Evolutionary conservation across 139 green algal genomes (phyloP).

Genomic region (Pleodorina starrii): DNA sequence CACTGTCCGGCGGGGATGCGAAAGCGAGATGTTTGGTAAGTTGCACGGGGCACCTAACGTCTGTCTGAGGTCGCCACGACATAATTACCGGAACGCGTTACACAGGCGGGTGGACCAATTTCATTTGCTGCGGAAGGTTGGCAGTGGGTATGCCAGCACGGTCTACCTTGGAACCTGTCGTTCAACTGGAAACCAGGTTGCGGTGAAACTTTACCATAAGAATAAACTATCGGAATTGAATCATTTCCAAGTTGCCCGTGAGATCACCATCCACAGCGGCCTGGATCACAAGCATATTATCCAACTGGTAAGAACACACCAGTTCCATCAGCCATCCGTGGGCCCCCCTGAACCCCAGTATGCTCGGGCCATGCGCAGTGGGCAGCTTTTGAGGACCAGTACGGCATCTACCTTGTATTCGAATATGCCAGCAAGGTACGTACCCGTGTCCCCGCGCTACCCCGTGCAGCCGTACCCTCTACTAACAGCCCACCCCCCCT

Average conservation of each 20-base stretch:
- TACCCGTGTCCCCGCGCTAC: neutral
- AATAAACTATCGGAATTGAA: slow-evolving; percentile 70
- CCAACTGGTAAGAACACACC: slow-evolving; percentile 59
- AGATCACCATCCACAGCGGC: slow-evolving; percentile 70
- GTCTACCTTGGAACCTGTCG: slow-evolving; percentile 68
- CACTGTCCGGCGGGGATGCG: slow-evolving; percentile 57
- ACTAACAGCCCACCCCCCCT: too few relatives aligned
- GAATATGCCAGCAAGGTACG: slow-evolving; percentile 46
- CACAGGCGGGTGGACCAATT: slow-evolving; percentile 68
- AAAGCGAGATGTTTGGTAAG: slow-evolving; percentile 56
- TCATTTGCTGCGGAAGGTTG: slow-evolving; percentile 57
- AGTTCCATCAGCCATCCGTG: neutral
- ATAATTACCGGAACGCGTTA: neutral
- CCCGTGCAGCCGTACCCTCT: too few relatives aligned
- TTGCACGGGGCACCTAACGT: neutral
- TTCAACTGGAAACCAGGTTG: slow-evolving; percentile 54
- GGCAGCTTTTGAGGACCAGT: slow-evolving; percentile 72
- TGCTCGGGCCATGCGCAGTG: slow-evolving; percentile 50
- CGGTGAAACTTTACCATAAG: slow-evolving; percentile 75
- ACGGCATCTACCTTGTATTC: slow-evolving; percentile 60
- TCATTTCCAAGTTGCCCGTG: slow-evolving; percentile 69
- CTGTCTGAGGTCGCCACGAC: neutral
- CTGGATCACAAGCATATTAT: slow-evolving; percentile 76
- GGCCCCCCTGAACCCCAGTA: neutral
- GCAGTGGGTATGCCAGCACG: slow-evolving; percentile 71